Conservation (phyloP, 768 basidiomycete species). For the Suillus subaureus region DNA sequence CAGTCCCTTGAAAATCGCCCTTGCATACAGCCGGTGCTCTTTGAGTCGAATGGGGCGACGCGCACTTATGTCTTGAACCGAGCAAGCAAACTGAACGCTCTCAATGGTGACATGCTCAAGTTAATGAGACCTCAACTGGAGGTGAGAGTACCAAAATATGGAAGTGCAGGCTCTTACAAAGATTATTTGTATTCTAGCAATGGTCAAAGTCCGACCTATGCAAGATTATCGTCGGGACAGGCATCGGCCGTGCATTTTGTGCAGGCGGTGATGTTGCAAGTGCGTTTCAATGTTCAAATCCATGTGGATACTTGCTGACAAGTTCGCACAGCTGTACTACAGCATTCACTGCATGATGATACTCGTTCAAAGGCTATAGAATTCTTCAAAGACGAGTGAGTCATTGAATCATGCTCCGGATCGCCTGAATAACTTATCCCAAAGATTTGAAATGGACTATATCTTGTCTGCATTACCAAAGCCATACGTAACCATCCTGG, state of each 20-base stretch:
- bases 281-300: constrained; percentile 41
- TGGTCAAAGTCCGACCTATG: constrained; percentile 75
- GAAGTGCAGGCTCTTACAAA: constrained; percentile 13
- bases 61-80: constrained; percentile 82
- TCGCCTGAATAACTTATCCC: constrained; percentile 14
- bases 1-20: constrained; percentile 1
- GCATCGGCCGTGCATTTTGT: constrained; percentile 81
- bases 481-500: constrained; percentile 89
- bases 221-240: constrained; percentile 71
- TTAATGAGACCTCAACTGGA: constrained; percentile 73
- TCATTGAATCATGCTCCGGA: constrained; percentile 22
- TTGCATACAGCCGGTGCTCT: constrained; percentile 54
- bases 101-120: constrained; percentile 78
- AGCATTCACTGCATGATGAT: constrained; percentile 47
- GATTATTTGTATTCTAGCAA: constrained; percentile 46
- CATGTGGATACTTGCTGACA: constrained; percentile 7
- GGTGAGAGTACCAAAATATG: constrained; percentile 46
- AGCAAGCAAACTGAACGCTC: constrained; percentile 77
- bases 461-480: constrained; percentile 70
- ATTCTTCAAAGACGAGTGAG: constrained; percentile 91
- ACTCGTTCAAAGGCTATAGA: constrained; percentile 69
- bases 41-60: constrained; percentile 63
- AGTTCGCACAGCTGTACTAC: constrained; percentile 52
- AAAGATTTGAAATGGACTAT: constrained; percentile 81
- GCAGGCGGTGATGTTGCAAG: constrained; percentile 93